Base-by-base conservation (phyloP, 2,329 filamentous ascomycete species). In the Podosphaera aphanis region DNA sequence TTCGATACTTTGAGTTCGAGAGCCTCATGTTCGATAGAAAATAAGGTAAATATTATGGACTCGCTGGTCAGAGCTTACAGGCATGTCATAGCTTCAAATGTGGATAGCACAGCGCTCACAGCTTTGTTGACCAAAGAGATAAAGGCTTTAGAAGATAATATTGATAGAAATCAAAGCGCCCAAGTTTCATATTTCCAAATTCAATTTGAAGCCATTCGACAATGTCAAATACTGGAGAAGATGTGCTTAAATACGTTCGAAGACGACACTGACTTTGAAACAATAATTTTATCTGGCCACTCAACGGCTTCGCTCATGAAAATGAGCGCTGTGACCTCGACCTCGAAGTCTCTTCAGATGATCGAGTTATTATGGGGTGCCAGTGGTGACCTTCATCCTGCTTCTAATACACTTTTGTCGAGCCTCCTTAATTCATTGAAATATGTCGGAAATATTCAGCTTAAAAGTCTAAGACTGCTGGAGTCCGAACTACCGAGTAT, bases 1-100 rank as follows among this genome's bases (percentile, higher is more conserved):
- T 79, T 81, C 47, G 77, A 81, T 57, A 57, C 62, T 27, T 58
- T 79, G 23, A 67, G 70, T 51, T 77, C 73, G 74, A 73, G 67
- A 53, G 66, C 68, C 1, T 63, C 66, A 19, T 67, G 68, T 10
- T 64, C 66, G 2, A 62, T 75, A 6, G 44, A 60, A 1, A 71
- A 72, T 23, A 61, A 79, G 10, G 62, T 66, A 5, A 67, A 65
- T 39, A 66, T 74, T 18, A 69, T 70, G 55, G 60, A 61, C 13
- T 70, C 72, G 0, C 63, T 79, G 16, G 64, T 69, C 16, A 65
- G 69, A 46, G 70, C 70, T 2, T 77, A 77, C 48, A 61, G 63
- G 15, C 62, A 74, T n/a, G 62, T 77, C 13, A 63, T 72, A n/a
- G 59, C 59, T 5, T 63, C 55, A 5, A 53, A 55, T 23, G 54